Evolutionary conservation across 2,329 filamentous ascomycete genomes (phyloP), one percentile per base, ranked within the genome.

Genomic region (Fusarium nelsonii): DNA sequence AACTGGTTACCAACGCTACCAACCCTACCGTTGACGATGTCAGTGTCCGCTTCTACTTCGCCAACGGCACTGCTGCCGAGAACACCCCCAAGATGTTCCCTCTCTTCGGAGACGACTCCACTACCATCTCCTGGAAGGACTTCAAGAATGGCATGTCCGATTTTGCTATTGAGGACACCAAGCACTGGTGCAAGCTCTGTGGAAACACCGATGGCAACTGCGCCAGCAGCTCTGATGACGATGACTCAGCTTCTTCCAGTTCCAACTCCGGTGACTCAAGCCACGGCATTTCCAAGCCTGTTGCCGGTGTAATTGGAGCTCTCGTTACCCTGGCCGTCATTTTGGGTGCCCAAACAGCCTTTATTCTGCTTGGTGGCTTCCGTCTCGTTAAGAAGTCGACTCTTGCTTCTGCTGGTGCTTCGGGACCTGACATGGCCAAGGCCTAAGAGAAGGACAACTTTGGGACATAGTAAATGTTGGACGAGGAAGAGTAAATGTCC

Each of bases 231-330:
- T 73, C 73, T 18, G 71, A 55, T 8, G 65, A 74, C 18, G 68
- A 66, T 33, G 56, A 55, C 45, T 37, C 68, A 20, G 50, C 62
- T 18, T 62, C 75, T 23, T 70, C 73, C 8, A 44, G 46, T n/a
- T 71, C 69, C 4, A 63, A 61, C 20, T 70, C 65, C 40, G 55
- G 20, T 23, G 63, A 66, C 37, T 63, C 63, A 36, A 67, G 73
- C 20, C 77, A 80, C 52, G 85, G 86, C 10, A 83, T 97, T 30
- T 91, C 90, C 51, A 87, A 84, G 37, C 85, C 88, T 8, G 88
- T 94, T n/a, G 93, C 92, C 1, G 93, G 93, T 52, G 92, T 95
- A 7, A 94, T 97, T 51, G 90, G 92, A 44, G 92, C 93, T 43
- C 78, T 94, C 69, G 83, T 92, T 37, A 86, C 86, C 0, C 78